Base-by-base conservation (phyloP, 1,284 basidiomycete species). In the Puccinia hordei region DNA sequence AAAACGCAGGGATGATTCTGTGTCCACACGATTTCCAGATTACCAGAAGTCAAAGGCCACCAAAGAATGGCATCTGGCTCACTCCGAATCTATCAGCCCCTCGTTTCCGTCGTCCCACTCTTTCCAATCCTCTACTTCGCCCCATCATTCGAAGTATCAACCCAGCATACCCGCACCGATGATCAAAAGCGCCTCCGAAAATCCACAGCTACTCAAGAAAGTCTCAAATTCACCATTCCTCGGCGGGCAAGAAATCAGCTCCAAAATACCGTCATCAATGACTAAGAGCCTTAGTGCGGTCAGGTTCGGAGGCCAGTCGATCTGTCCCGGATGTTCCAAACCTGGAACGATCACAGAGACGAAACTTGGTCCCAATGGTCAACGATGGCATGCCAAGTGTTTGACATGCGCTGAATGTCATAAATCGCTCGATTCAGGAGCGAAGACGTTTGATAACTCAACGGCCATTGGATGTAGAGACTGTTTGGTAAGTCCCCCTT, bases 261-360 rank as follows among this genome's bases (percentile, higher is more conserved):
- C n/a, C 24, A 55, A 44, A 19, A 9, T 71, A 9, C 68, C 51
- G 0, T 38, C 68, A 53, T 15, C 46, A 24, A 63, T 73, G 41
- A 51, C 27, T 35, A 53, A 73, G 27, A 59, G 53, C 19, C 15
- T 27, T 0, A 66, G 53, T 49, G 30, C 33, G 30, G 27, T 17
- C 33, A 51, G 69, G 33, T 65, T 80, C 22, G 69, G 77, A 24
- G 77, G 68, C 41, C 77, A 80, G 24, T 61, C 53, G n/a, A 72
- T 80, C 35, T 80, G 77, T 73, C 77, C 69, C 5, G 69, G 68
- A 12, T 80, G 77, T 63, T 65, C 41, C 27, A 80, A 80, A 49
- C 77, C 77, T n/a, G 77, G 69, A 22, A 80, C 77, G 17, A 80
- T 80, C 44, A 69, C 66, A 1, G 69, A 80, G 49, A 80, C 77